Base-by-base conservation (phyloP, 495 filamentous ascomycete species). In the Penicillium desertorum region DNA sequence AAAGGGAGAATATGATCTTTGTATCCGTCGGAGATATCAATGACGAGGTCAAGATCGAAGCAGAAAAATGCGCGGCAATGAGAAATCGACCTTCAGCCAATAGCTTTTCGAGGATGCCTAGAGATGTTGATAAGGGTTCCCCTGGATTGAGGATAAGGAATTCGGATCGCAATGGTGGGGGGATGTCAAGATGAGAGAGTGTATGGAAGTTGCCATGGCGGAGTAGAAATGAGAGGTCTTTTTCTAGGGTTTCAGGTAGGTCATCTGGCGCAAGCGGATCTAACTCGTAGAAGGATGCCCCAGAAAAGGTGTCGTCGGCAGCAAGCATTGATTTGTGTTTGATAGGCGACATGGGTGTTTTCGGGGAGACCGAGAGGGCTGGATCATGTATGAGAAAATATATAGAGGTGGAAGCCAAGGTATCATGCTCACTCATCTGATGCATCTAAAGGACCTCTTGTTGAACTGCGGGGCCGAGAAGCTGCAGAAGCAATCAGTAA, bases 121-220 rank as follows among this genome's bases (percentile, higher is more conserved):
- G 65, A 23, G 67, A 69, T 7, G 70, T 61, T 23, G 68, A 63
- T 41, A 79, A 54, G 0, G 75, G 59, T 58, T 79, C 75, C 17
- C 71, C 68, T 36, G 72, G 69, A 10, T 65, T 58, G 16, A 71
- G 67, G n/a, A 68, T 65, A 45, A 75, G 45, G 41, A 79, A 78
- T 45, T 74, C 68, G 11, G 75, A 69, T 42, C 76, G 76, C 70
- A 91, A 85, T n/a, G 88, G 75, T 11, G 80, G 71, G 0, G 89
- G 88, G 32, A 88, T 78, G 62, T 85, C 77, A 25, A 83, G 75
- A 0, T 86, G 81, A 3, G 86, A 83, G 29, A 95, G 80, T 3
- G 86, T 83, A 72, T 94, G 93, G 78, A 88, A 97, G 59, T 89
- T 85, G 59, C 87, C 83, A 3, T 90, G 89, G 34, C 85, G 80